Percentiles rank a stretch among this genome's conserved stretches.
Evolutionary conservation across 805 yeast genomes (phyloP).

Genomic region (Sugiyamaella qingdaonensis): DNA sequence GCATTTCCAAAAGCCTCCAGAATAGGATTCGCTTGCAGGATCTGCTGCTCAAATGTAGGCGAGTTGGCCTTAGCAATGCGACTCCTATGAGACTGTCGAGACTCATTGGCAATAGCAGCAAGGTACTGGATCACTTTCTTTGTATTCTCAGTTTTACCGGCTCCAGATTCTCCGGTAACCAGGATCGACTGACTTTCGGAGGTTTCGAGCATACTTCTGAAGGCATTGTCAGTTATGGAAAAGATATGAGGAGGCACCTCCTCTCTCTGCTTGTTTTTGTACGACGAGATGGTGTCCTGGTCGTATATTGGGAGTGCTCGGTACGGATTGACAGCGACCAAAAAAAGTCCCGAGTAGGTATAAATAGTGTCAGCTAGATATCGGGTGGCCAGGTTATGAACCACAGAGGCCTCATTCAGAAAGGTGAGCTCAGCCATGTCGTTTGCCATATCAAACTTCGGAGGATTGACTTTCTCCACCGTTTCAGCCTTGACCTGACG

Average conservation of each 20-base stretch:
- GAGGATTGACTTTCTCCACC: conserved; percentile 75
- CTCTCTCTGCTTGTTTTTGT: conserved; percentile 45
- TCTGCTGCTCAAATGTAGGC: conserved; percentile 69
- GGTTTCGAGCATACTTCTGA: conserved; percentile 63
- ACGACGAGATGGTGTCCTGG: conserved; percentile 50
- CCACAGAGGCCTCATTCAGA: conserved; percentile 93
- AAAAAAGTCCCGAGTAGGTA: conserved; percentile 90
- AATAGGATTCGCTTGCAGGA: conserved; percentile 91
- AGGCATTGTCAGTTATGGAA: conserved; percentile 85
- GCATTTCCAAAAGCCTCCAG: conserved; percentile 96
- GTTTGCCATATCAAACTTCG: conserved; percentile 81
- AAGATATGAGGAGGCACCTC: conserved; percentile 74
- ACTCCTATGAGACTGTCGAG: conserved; percentile 11
- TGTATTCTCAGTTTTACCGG: conserved; percentile 97
- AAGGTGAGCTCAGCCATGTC: conserved; percentile 96
- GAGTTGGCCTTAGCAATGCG: conserved; percentile 25
- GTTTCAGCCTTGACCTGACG: conserved; percentile 41
- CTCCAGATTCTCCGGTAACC: conserved; percentile 99
- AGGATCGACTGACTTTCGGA: conserved; percentile 80
- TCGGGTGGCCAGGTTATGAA: conserved; percentile 73
- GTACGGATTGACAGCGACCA: conserved; percentile 95
- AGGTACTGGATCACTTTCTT: conserved; percentile 90
- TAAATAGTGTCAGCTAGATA: conserved; percentile 76
- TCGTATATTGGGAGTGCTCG: conserved; percentile 67
- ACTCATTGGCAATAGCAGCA: conserved; percentile 61